Percentiles rank a stretch among this genome's conserved stretches.
Conservation (phyloP, 768 basidiomycete genomes). For the Pisolithus tinctorius region DNA sequence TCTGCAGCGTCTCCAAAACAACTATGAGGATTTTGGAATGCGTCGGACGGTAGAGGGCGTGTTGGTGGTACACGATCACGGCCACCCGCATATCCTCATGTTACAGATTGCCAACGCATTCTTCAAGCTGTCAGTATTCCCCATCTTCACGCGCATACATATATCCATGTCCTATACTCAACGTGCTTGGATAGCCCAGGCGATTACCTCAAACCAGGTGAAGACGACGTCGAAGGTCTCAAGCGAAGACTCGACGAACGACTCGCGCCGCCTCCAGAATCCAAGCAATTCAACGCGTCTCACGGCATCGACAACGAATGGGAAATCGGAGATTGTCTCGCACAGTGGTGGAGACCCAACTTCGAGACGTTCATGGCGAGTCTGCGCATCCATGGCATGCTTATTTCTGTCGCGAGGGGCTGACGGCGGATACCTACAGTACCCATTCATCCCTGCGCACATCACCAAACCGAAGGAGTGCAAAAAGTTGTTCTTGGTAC, state of each 20-base stretch:
- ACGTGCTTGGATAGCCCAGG: constrained; percentile 58
- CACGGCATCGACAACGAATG: constrained; percentile 85
- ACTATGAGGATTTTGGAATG: constrained; percentile 98
- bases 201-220: constrained; percentile 96
- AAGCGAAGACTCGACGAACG: constrained; percentile 86
- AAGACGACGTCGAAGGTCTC: constrained; percentile 87
- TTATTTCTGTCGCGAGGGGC: background rate
- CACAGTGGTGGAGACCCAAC: constrained; percentile 97
- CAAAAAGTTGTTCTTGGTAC: constrained; percentile 92
- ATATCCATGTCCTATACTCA: background rate
- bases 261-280: constrained; percentile 71
- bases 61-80: constrained; percentile 87
- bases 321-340: constrained; percentile 95
- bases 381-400: constrained; percentile 7
- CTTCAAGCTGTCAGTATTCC: constrained; percentile 83
- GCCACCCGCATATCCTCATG: constrained; percentile 96
- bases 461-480: constrained; percentile 97
- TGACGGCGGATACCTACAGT: constrained; percentile 39
- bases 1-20: constrained; percentile 88
- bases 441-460: constrained; percentile 91
- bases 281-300: constrained; percentile 66
- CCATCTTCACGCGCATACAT: background rate
- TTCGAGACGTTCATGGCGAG: constrained; percentile 98
- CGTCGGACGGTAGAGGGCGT: constrained; percentile 83
- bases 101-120: constrained; percentile 98